phyloP scores from a whole-genome alignment of 2,329 filamentous ascomycete genomes.

The Epichloe uncinata region DNA sequence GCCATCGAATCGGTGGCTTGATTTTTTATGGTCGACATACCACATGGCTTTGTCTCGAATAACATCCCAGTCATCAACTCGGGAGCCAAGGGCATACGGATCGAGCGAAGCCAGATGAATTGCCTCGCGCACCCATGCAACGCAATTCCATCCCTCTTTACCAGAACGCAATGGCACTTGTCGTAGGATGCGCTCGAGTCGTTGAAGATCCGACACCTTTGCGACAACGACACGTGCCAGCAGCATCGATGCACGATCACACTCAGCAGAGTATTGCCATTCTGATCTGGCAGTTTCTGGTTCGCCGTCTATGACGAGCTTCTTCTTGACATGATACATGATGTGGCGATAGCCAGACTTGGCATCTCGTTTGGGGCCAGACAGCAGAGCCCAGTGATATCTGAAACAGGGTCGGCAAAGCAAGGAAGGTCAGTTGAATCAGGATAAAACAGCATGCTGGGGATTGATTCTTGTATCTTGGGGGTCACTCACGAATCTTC shows the following conservation, averaged over 20 bases:
- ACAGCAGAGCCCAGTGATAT: conserved; percentile 6
- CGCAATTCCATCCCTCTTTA: conserved; percentile 4
- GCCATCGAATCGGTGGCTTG: conserved; percentile 5
- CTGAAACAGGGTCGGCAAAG: background rate
- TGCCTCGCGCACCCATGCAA: conserved; percentile 6
- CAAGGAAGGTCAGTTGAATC: too few species aligned
- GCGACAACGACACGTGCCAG: conserved; percentile 4
- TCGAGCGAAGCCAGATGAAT: conserved; percentile 1
- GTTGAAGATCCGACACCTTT: conserved; percentile 2
- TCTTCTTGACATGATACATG: conserved; percentile 7
- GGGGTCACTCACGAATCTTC: conserved; percentile 5
- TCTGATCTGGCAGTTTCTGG: conserved; percentile 1
- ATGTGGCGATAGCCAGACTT: conserved; percentile 1
- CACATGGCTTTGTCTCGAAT: conserved; percentile 6
- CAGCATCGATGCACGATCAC: conserved; percentile 3
- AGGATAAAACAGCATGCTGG: too few species aligned
- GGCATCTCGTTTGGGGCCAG: conserved; percentile 3
- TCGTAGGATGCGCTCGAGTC: conserved; percentile 3
- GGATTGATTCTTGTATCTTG: too few species aligned
- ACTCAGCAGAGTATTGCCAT: conserved; percentile 5
- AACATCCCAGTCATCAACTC: conserved; percentile 1
- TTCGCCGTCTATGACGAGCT: conserved; percentile 3
- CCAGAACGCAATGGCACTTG: conserved; percentile 3
- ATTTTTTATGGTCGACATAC: conserved; percentile 6
- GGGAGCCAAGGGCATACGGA: conserved; percentile 1